Base-by-base conservation (phyloP, 805 yeast species). In the Wickerhamiella dianesei region DNA sequence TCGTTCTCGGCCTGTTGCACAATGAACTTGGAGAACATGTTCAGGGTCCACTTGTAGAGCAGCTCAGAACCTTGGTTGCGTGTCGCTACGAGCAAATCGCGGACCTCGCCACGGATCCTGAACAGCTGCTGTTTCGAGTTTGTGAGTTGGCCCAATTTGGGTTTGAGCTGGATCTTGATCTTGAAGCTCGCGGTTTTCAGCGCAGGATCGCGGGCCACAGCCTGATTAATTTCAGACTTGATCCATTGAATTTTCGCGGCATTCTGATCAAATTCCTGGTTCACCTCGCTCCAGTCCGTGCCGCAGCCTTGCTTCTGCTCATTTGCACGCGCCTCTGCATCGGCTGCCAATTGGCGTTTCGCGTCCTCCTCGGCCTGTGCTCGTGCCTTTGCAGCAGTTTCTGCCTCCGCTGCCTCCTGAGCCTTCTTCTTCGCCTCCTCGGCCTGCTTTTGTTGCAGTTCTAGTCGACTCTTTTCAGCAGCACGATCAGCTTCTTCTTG, bases 1-100 rank as follows among this genome's bases (percentile, higher is more conserved):
- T 92, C 98, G 1, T 94, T 76, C 63, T 88, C 97, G 1, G 96
- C 89, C 64, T 92, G 98, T 21, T 82, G 76, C 1, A 92, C 84
- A 1, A 88, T 66, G 3, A 89, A 82, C 59, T 92, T 92, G 3
- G 96, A 82, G 22, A 83, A 73, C 58, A 80, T 81, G 59, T 92
- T 92, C 35, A 87, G 64, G 4, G 82, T 71, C 87, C 94, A 88
- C 32, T 72, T 62, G 56, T 67, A 82, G 0, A 80, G 81, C 16
- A 81, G 57, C 2, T 71, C 72, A 46, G 43, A 46, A 50, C 73
- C 63, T 5, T 58, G 53, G 37, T 52, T 43, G 35, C 69, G 67
- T 0, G 83, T 72, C 37, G 73, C 71, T 3, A 54, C 61, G 3
- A 89, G 64, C 25, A 80, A 58, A 3, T 57, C 65, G 1, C 66